phyloP scores from a whole-genome alignment of 2,329 filamentous ascomycete genomes.

The Penicillium hordei region DNA sequence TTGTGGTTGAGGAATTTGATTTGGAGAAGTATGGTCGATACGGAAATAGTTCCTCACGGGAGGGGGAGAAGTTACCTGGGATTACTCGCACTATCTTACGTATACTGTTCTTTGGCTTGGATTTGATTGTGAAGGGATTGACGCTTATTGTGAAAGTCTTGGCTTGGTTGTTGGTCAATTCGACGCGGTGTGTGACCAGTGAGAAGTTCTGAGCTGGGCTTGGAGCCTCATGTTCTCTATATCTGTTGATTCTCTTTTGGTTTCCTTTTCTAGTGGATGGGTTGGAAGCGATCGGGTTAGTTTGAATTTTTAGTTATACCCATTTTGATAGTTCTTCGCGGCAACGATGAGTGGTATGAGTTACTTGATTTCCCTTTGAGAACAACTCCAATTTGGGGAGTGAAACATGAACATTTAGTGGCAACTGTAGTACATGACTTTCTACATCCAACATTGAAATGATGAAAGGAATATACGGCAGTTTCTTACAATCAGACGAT shows the following conservation, averaged over 20 bases:
- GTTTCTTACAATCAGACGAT: neutral
- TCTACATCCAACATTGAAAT: neutral
- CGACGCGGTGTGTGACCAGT: conserved; percentile 43
- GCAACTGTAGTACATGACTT: neutral
- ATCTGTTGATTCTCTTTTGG: neutral
- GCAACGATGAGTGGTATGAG: neutral
- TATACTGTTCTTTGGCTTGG: conserved; percentile 40
- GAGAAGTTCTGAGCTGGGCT: conserved; percentile 40
- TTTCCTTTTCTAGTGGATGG: neutral
- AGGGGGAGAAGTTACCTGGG: conserved; percentile 43
- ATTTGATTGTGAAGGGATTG: conserved; percentile 39
- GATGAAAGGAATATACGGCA: neutral
- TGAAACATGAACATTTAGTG: neutral
- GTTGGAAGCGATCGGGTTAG: neutral
- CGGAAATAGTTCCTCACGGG: conserved; percentile 34
- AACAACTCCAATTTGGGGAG: too few species aligned
- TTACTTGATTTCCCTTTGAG: neutral
- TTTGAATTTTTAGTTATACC: conserved; percentile 11
- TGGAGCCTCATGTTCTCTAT: neutral
- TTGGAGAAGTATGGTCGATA: conserved; percentile 47
- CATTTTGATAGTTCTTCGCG: conserved; percentile 8
- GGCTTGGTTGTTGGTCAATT: conserved; percentile 43
- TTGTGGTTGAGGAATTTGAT: conserved; percentile 46
- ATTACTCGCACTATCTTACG: conserved; percentile 37
- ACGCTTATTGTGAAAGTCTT: conserved; percentile 42